Conservation (phyloP, 2,329 filamentous ascomycete genomes). For the Trichoderma sp. region DNA sequence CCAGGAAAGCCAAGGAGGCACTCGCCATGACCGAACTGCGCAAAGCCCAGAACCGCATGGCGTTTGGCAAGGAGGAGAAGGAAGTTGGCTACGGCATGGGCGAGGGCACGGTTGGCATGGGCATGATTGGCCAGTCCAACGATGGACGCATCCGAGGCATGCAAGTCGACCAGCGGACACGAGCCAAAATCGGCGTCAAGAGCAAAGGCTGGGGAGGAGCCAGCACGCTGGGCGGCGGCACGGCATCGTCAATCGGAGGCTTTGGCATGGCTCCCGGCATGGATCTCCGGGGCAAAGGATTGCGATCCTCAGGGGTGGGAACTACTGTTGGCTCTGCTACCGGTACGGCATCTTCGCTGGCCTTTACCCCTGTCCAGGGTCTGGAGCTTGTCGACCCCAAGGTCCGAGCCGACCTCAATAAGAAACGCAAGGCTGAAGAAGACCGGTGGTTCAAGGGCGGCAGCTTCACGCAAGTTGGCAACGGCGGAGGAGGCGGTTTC, state of each 20-base stretch:
- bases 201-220: slow-evolving; percentile 91
- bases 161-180: slow-evolving; percentile 90
- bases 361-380: slow-evolving; percentile 93
- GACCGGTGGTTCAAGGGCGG: slow-evolving; percentile 97
- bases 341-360: slow-evolving; percentile 83
- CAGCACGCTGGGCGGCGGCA: slow-evolving; percentile 66
- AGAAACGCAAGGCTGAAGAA: slow-evolving; percentile 92
- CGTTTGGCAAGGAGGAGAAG: slow-evolving; percentile 92
- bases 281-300: slow-evolving; percentile 75
- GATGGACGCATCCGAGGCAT: slow-evolving; percentile 86
- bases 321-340: slow-evolving; percentile 61
- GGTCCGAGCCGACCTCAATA: slow-evolving; percentile 80
- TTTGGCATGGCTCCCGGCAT: slow-evolving; percentile 71
- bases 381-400: slow-evolving; percentile 95
- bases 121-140: slow-evolving; percentile 90
- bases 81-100: slow-evolving; percentile 90
- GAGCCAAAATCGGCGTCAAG: slow-evolving; percentile 91
- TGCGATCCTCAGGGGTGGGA: slow-evolving; percentile 82
- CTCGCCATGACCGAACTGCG: slow-evolving; percentile 95
- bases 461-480: slow-evolving; percentile 87
- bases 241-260: slow-evolving; percentile 79
- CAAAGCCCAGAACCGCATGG: slow-evolving; percentile 95
- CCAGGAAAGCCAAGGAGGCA: slow-evolving; percentile 93
- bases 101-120: slow-evolving; percentile 83
- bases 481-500: slow-evolving; percentile 63